A percentile compares a stretch with the other conserved stretches of the same genome.
Evolutionary conservation across 352 stramenopile species (phyloP).

Genomic region (Phytophthora pisi): DNA sequence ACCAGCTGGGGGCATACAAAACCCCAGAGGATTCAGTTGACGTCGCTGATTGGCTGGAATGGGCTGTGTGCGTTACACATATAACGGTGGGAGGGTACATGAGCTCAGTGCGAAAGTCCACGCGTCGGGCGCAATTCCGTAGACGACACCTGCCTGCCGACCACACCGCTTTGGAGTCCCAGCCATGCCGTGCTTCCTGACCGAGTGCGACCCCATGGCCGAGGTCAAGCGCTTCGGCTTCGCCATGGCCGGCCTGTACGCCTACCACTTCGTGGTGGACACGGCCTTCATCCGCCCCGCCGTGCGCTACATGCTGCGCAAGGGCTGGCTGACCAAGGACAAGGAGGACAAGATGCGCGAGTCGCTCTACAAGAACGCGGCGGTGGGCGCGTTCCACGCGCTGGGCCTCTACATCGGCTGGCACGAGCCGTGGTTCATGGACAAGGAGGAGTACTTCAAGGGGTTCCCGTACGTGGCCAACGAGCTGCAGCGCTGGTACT

Average conservation of each 20-base stretch:
- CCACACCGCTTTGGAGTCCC: background rate
- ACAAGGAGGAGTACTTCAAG: constrained; percentile 69
- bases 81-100: constrained; percentile 1
- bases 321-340: constrained; percentile 51
- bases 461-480: constrained; percentile 53
- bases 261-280: constrained; percentile 78
- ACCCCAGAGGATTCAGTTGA: constrained; percentile 14
- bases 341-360: constrained; percentile 87
- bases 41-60: constrained; percentile 10
- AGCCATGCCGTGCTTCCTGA: constrained; percentile 76
- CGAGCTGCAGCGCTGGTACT: constrained; percentile 79
- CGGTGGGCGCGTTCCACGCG: constrained; percentile 65
- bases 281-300: constrained; percentile 61
- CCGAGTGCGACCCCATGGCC: constrained; percentile 54
- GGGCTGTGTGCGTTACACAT: constrained; percentile 8
- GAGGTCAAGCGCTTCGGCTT: constrained; percentile 70
- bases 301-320: constrained; percentile 48
- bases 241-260: constrained; percentile 60
- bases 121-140: constrained; percentile 26
- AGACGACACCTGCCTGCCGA: constrained; percentile 1
- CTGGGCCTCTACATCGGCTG: constrained; percentile 67
- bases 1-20: constrained; percentile 19
- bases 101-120: constrained; percentile 42
- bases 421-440: constrained; percentile 77
- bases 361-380: constrained; percentile 83